Base-by-base conservation (phyloP, 331 rosid genomes). In the Arachis monticola region DNA sequence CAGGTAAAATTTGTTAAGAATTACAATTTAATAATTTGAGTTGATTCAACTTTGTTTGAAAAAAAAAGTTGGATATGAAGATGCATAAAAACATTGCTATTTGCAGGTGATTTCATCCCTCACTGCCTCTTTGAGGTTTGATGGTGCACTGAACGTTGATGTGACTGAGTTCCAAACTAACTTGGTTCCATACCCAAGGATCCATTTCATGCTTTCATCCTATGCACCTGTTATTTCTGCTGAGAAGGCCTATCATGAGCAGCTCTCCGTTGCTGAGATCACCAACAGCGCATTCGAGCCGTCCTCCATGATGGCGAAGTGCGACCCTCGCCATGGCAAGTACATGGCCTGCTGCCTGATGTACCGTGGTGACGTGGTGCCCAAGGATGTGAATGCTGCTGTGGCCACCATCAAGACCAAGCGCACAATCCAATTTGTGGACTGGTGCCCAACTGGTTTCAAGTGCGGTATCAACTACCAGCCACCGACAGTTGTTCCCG, bases 281-380 rank as follows among this genome's bases (percentile, higher is more conserved):
- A 91, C 97, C 27, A 91, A 88, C 70, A 88, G 92, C 3, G 93
- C 93, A 2, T 91, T 88, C 3, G 93, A 91, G 68, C 97, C 97
- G 0, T 85, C 97, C 3, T 88, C 93, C 22, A 91, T 91, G 97
- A 91, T 91, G 97, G 97, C 93, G 0, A 91, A 88, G 60, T 91
- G 97, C 10, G 97, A 91, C 68, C 97, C 97, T 0, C 93, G 97
- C 48, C 93, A 91, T 35, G 97, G 97, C 0, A 91, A 91, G 65
- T 91, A 91, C 80, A 91, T 91, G 97, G 97, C 97, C 8, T 91
- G 97, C 30, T 91, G 97, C 45, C 79, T 91, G 88, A 91, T 91
- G 97, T 91, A 91, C 64, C 78, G 93, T 0, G 97, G 97, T 8
- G 97, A 91, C 52, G 97, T 91, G 9, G 97, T 91, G 9, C 97